phyloP scores from a whole-genome alignment of 345 rosid genomes.

The Salix purpurea region DNA sequence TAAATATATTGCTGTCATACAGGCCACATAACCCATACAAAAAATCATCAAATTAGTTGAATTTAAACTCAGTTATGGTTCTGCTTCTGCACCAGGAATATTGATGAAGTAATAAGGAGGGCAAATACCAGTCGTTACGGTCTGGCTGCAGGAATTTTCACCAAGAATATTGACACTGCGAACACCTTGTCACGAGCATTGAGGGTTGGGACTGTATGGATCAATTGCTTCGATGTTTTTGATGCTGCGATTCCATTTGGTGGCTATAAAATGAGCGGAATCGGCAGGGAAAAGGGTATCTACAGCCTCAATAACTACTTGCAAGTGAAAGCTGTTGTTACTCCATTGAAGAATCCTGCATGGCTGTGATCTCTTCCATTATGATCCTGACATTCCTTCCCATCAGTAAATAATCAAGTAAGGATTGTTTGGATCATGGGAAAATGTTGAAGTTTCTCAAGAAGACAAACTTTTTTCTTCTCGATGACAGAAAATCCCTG shows the following conservation, averaged over 20 bases:
- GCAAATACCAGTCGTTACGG: conserved; percentile 63
- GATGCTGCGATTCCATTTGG: conserved; percentile 87
- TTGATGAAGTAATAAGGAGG: conserved; percentile 64
- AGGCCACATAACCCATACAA: background rate
- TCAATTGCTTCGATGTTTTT: conserved; percentile 70
- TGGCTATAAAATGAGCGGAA: conserved; percentile 92
- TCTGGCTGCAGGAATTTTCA: conserved; percentile 78
- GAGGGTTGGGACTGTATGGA: conserved; percentile 69
- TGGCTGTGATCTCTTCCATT: conserved; percentile 50
- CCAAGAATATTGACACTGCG: conserved; percentile 70
- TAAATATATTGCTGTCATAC: background rate
- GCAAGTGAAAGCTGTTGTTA: conserved; percentile 91
- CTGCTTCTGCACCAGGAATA: conserved; percentile 42
- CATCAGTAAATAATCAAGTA: rapidly evolving
- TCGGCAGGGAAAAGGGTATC: conserved; percentile 82
- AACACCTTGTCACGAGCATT: conserved; percentile 65
- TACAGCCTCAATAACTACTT: conserved; percentile 69
- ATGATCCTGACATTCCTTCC: background rate
- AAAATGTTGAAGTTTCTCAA: background rate
- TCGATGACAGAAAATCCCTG: background rate
- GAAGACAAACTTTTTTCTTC: background rate
- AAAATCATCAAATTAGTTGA: background rate
- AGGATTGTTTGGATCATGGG: background rate
- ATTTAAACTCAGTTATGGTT: background rate
- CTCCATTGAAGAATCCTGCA: conserved; percentile 74